A percentile compares a stretch with the other conserved stretches of the same genome.
Conservation (phyloP, 164 flowering plant species). For the Stephania cephalantha region DNA sequence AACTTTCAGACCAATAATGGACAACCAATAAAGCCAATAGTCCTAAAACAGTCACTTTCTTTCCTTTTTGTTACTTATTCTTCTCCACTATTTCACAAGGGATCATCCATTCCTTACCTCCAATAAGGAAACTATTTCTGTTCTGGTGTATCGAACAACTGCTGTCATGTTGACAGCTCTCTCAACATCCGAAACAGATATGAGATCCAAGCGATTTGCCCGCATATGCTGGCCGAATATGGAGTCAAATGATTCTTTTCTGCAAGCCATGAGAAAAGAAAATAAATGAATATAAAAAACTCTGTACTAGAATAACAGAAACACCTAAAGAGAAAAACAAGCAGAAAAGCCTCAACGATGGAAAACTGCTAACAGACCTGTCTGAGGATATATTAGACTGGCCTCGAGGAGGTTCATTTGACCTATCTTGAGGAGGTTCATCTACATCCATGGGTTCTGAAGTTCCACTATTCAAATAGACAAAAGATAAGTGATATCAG, state of each 20-base stretch:
- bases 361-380: slow-evolving; percentile 40
- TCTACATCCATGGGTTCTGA: slow-evolving; percentile 86
- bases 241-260: slow-evolving; percentile 68
- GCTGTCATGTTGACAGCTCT: slow-evolving; percentile 51
- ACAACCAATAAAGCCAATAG: neutral
- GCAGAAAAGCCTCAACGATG: neutral
- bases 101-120: slow-evolving; percentile 40
- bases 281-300: neutral
- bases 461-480: slow-evolving; percentile 28
- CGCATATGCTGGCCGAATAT: slow-evolving; percentile 68
- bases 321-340: neutral
- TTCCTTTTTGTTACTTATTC: neutral
- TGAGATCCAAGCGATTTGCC: slow-evolving; percentile 59
- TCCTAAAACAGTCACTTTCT: neutral
- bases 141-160: slow-evolving; percentile 43
- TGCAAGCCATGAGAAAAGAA: slow-evolving; percentile 25
- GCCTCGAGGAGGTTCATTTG: slow-evolving; percentile 32
- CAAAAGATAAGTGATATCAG: slow-evolving; percentile 10
- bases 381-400: slow-evolving; percentile 38
- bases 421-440: slow-evolving; percentile 38
- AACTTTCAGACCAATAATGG: neutral
- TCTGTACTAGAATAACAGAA: neutral
- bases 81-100: neutral
- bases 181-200: slow-evolving; percentile 64
- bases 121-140: slow-evolving; percentile 54